Base-by-base conservation (phyloP, 1,284 basidiomycete genomes). In the Ustilago trichophora region DNA sequence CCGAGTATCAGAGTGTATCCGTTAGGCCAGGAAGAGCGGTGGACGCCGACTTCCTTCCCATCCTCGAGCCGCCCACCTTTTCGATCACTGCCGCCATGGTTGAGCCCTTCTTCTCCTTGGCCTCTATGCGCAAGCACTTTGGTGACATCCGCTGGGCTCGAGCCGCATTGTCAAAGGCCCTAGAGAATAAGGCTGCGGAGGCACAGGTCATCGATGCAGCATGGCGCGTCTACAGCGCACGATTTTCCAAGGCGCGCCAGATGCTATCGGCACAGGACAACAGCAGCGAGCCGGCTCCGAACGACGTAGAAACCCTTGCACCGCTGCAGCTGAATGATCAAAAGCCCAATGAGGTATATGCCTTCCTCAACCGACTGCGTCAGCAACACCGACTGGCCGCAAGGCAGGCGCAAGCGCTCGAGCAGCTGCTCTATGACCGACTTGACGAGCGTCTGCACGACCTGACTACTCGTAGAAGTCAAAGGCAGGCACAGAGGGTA, bases 1-100 rank as follows among this genome's bases (percentile, higher is more conserved):
- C 52, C 13, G 56, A 62, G 31, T 33, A 62, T 29, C 25, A 33
- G 19, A 37, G 29, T 13, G 19, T 62, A 11, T 41, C 45, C 9
- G 58, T 44, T 6, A 26, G 34, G 12, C 47, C 51, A 3, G 55
- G 44, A 21, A 43, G 53, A 13, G 69, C 64, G 32, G 35, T 56
- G 47, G 59, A 65, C 21, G 37, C 49, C n/a, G 57, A 56, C 36
- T 73, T 71, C 36, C 27, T 68, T 19, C 73, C 65, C 11, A 53
- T 67, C 31, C 60, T 73, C n/a, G 43, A 68, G 12, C 73, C 73
- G 12, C 69, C 72, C 11, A 37, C 55, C 10, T 64, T 78, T 38
- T 54, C 65, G 2, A 38, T 72, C 18, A 69, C 66, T 7, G 51
- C 42, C 6, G 32, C 38, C 11, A 67, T 65, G 46, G n/a, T 78